Evolutionary conservation across 2,329 filamentous ascomycete genomes (phyloP).

Genomic region (Fusarium sp.): DNA sequence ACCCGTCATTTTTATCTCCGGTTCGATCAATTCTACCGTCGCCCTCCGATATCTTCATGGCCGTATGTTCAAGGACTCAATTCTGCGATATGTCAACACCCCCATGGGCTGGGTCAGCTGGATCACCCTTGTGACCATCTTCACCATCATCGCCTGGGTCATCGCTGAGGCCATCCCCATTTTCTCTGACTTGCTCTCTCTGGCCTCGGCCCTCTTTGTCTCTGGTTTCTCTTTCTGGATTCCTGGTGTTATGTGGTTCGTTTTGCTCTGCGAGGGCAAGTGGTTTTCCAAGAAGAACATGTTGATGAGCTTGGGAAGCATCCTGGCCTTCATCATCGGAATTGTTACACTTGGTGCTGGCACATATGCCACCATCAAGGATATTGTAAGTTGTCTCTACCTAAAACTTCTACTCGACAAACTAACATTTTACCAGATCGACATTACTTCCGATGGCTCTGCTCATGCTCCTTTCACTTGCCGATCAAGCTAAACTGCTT

Average conservation of each 20-base stretch:
- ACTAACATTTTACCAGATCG: slow-evolving; percentile 16
- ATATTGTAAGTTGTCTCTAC: slow-evolving; percentile 15
- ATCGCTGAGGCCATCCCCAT: slow-evolving; percentile 35
- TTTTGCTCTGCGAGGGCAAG: slow-evolving; percentile 27
- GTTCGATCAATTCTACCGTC: slow-evolving; percentile 33
- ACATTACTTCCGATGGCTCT: slow-evolving; percentile 21
- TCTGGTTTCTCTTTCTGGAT: slow-evolving; percentile 35
- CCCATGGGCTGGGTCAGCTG: slow-evolving; percentile 32
- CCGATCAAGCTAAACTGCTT: slow-evolving; percentile 8
- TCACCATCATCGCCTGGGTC: slow-evolving; percentile 31
- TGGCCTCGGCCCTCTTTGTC: slow-evolving; percentile 28
- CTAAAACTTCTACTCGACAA: accelerated
- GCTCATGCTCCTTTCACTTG: slow-evolving; percentile 40
- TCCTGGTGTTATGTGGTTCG: slow-evolving; percentile 32
- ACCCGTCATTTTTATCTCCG: slow-evolving; percentile 55
- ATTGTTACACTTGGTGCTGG: slow-evolving; percentile 31
- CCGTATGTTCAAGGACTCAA: slow-evolving; percentile 33
- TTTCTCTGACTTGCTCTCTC: slow-evolving; percentile 31
- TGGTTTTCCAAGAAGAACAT: slow-evolving; percentile 34
- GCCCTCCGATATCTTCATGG: slow-evolving; percentile 33
- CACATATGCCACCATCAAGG: slow-evolving; percentile 35
- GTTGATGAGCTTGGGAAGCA: slow-evolving; percentile 23
- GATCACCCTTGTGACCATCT: slow-evolving; percentile 25
- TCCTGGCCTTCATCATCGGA: slow-evolving; percentile 31
- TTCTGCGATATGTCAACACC: slow-evolving; percentile 30